Evolutionary conservation across 345 rosid genomes (phyloP).

Genomic region (Syzygium grande): DNA sequence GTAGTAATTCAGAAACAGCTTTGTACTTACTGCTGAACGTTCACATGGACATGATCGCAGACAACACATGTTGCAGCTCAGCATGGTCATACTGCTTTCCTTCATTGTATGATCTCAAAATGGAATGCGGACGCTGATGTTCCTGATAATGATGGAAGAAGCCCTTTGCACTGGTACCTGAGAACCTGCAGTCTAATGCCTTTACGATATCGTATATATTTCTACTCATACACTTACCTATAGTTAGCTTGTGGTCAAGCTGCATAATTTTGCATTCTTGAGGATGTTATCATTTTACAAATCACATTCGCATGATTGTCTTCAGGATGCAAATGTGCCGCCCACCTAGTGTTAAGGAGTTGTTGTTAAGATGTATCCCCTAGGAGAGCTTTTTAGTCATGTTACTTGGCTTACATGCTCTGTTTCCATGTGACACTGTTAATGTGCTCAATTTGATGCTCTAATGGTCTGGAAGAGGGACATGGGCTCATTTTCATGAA

Average conservation of each 20-base stretch:
- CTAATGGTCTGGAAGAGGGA: neutral
- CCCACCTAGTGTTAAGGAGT: neutral
- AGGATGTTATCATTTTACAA: neutral
- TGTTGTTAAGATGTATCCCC: neutral
- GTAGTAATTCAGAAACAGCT: neutral
- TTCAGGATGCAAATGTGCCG: neutral
- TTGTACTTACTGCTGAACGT: neutral
- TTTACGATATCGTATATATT: neutral
- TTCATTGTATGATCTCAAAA: conserved; percentile 80
- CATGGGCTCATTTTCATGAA: neutral
- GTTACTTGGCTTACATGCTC: neutral
- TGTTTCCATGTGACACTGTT: neutral
- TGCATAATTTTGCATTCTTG: neutral
- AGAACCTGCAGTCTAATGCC: neutral
- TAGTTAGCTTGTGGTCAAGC: neutral
- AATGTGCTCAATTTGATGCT: neutral
- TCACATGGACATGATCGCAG: conserved; percentile 36
- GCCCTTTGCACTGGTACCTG: conserved; percentile 92
- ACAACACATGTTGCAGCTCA: conserved; percentile 95
- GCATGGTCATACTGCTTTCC: conserved; percentile 95
- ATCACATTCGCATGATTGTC: neutral
- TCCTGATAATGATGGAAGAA: conserved; percentile 92
- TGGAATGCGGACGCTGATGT: conserved; percentile 97
- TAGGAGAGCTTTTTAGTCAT: neutral
- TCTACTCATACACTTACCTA: neutral